Conservation (phyloP, 2,329 filamentous ascomycete species). For the Hawksworthiomyces lignivorus region DNA sequence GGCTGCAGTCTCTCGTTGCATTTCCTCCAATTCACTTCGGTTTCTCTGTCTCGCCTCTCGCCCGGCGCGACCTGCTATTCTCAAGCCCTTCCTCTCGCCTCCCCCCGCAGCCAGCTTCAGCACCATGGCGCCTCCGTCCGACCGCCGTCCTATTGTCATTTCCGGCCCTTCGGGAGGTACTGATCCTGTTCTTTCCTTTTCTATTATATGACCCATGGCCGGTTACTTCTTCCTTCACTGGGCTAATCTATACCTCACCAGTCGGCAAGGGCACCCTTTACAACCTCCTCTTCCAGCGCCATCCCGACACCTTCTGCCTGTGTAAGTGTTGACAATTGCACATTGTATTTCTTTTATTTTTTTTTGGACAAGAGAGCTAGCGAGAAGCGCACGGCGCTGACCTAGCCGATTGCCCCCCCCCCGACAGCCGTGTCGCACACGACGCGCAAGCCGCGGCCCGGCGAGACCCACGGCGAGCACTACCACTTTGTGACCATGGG, state of each 20-base stretch:
- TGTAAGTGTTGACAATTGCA: too few relatives aligned
- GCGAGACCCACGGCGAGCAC: slow-evolving; percentile 68
- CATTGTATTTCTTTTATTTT: too few relatives aligned
- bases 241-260: slow-evolving; percentile 1
- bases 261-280: slow-evolving; percentile 77
- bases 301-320: slow-evolving; percentile 15
- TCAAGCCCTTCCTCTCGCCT: background rate
- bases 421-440: slow-evolving; percentile 59
- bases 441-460: slow-evolving; percentile 66
- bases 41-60: too few relatives aligned
- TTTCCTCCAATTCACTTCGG: background rate
- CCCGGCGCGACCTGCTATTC: too few relatives aligned
- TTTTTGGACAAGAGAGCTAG: too few relatives aligned
- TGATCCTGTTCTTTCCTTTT: background rate
- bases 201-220: background rate
- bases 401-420: too few relatives aligned
- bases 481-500: slow-evolving; percentile 70
- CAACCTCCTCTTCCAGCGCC: slow-evolving; percentile 54
- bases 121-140: slow-evolving; percentile 28
- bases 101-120: background rate
- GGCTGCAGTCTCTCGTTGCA: background rate
- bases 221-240: too few relatives aligned
- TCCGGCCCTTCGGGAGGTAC: slow-evolving; percentile 62
- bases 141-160: slow-evolving; percentile 63
- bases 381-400: too few relatives aligned